Evolutionary conservation across 139 green algal species (phyloP).

Genomic region (Trebouxia sp.): DNA sequence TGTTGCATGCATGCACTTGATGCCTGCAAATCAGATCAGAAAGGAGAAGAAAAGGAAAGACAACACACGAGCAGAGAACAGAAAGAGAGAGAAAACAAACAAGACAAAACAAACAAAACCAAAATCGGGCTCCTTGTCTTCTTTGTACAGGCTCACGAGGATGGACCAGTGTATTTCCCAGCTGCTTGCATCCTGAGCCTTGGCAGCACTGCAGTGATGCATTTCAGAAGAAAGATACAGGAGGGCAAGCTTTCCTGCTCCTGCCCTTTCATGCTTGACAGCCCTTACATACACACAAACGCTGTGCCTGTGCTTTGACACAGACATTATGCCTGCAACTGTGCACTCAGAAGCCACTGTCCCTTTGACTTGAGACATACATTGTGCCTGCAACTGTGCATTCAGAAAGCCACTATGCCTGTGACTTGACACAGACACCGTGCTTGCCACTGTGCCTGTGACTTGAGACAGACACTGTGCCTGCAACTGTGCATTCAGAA

Average conservation of each 20-base stretch:
- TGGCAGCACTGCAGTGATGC: slow-evolving; percentile 57
- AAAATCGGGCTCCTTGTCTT: not conserved
- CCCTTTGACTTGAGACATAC: not conserved
- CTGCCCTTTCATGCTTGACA: not conserved
- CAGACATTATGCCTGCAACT: not conserved
- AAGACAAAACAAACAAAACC: not conserved
- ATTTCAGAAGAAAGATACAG: slow-evolving; percentile 56
- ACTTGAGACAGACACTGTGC: not conserved
- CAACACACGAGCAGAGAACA: too few relatives aligned
- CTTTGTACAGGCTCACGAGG: slow-evolving; percentile 56
- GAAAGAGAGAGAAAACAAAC: too few relatives aligned
- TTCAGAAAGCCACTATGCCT: not conserved
- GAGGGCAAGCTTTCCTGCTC: slow-evolving; percentile 36
- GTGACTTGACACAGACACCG: not conserved
- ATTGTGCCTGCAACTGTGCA: not conserved
- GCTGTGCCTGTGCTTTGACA: not conserved
- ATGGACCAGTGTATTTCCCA: slow-evolving; percentile 64
- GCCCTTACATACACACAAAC: not conserved
- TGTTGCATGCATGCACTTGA: too few relatives aligned
- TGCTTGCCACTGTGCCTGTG: not conserved
- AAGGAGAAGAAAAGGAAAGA: not conserved
- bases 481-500: not conserved
- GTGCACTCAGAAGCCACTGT: not conserved
- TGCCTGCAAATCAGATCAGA: not conserved
- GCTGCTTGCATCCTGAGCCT: slow-evolving; percentile 64